Evolutionary conservation across 352 stramenopile species (phyloP).

Genomic region (Globisporangium nunn): DNA sequence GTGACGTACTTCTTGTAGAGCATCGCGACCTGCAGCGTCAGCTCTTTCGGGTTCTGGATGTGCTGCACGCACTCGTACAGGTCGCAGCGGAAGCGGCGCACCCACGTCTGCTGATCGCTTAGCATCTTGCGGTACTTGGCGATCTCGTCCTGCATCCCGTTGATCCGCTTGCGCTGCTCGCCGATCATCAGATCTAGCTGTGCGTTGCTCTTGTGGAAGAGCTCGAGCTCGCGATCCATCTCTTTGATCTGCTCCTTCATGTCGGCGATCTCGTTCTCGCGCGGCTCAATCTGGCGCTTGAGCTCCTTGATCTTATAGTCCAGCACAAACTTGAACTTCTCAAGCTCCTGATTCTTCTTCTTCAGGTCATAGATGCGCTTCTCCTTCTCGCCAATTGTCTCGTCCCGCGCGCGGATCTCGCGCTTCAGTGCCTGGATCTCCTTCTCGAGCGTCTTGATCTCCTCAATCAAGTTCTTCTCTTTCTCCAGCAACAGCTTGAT

Average conservation of each 20-base stretch:
- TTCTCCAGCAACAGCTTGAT: slow-evolving; percentile 89
- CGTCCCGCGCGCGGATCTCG: slow-evolving; percentile 89
- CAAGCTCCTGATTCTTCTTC: slow-evolving; percentile 96
- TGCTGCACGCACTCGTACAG: slow-evolving; percentile 75
- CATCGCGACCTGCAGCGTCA: slow-evolving; percentile 70
- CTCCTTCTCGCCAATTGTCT: slow-evolving; percentile 94
- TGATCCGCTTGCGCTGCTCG: slow-evolving; percentile 90
- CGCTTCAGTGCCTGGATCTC: slow-evolving; percentile 92
- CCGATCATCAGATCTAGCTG: slow-evolving; percentile 94
- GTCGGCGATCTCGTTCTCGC: slow-evolving; percentile 90
- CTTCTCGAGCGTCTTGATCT: slow-evolving; percentile 89
- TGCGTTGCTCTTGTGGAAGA: slow-evolving; percentile 94
- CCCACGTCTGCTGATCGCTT: slow-evolving; percentile 55
- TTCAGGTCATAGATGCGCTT: slow-evolving; percentile 96
- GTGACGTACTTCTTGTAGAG: slow-evolving; percentile 75
- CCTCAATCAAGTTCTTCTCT: slow-evolving; percentile 90
- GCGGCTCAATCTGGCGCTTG: slow-evolving; percentile 94
- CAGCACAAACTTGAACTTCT: slow-evolving; percentile 97
- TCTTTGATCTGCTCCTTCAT: slow-evolving; percentile 95
- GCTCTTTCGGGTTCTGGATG: slow-evolving; percentile 66
- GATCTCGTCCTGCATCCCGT: slow-evolving; percentile 86
- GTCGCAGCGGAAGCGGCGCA: slow-evolving; percentile 78
- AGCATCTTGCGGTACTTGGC: slow-evolving; percentile 43
- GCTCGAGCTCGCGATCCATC: slow-evolving; percentile 92
- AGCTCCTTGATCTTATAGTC: slow-evolving; percentile 97